Percentiles rank a stretch among this genome's conserved stretches.
Evolutionary conservation across 2,329 filamentous ascomycete species (phyloP).

Genomic region (Colletotrichum musicola): DNA sequence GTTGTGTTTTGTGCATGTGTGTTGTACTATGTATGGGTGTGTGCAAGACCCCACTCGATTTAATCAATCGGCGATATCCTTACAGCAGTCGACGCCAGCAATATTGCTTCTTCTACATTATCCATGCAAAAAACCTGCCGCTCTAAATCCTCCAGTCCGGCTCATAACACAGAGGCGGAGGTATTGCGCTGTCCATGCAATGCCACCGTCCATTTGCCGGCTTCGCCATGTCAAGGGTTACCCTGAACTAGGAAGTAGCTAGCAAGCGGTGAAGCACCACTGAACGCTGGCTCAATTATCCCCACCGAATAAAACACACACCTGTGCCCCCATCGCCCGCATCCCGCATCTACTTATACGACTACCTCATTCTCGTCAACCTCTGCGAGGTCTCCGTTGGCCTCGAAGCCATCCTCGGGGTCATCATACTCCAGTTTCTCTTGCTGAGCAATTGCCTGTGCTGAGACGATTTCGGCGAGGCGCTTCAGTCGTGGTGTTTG

Average conservation of each 20-base stretch:
- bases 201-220: constrained; percentile 10
- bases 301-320: constrained; percentile 11
- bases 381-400: constrained; percentile 63
- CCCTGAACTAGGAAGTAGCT: constrained; percentile 1
- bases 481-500: constrained; percentile 96
- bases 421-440: constrained; percentile 78
- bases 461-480: constrained; percentile 96
- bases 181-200: constrained; percentile 9
- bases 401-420: constrained; percentile 59
- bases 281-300: not conserved
- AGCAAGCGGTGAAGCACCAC: not conserved
- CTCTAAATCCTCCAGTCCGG: constrained; percentile 18
- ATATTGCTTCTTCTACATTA: constrained; percentile 36
- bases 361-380: constrained; percentile 60
- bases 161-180: constrained; percentile 10
- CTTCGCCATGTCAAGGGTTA: constrained; percentile 26
- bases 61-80: constrained; percentile 32
- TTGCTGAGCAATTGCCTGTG: constrained; percentile 95
- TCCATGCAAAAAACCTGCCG: constrained; percentile 28
- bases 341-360: constrained; percentile 11
- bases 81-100: constrained; percentile 23
- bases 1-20: too few species aligned
- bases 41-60: not conserved
- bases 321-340: not conserved
- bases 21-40: too few species aligned